Base-by-base conservation (phyloP, 805 yeast genomes). In the Kodamaea nitidulidarum region DNA sequence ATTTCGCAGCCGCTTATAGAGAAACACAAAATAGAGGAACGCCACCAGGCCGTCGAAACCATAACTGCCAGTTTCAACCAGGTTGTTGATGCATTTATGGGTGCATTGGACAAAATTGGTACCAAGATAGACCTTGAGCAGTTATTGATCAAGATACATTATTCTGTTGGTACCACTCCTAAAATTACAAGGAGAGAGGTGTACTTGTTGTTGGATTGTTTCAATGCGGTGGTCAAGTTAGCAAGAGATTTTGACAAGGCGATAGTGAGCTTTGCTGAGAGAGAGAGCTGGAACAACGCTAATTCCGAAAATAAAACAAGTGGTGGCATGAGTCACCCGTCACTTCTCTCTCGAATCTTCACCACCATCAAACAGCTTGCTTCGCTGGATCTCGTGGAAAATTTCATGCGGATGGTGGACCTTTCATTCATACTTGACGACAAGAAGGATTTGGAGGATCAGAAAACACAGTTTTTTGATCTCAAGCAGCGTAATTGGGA, bases 1-100 rank as follows among this genome's bases (percentile, higher is more conserved):
- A 61, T 90, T 0, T 68, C 78, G 1, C 67, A 72, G 43, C 98
- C 98, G 1, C 66, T 90, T 15, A 60, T 76, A 0, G 70, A 78
- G 31, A 63, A 68, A 21, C 67, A 61, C 1, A 61, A 62, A 7
- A 83, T 93, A 2, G 70, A 73, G 40, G 67, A 70, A n/a, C 70
- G 98, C 17, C 61, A 74, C 0, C 75, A 74, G 29, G 88, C 95
- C 0, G 71, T 68, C 7, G 60, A 47, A 3, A 63, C 58, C 36
- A 44, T 68, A 26, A 46, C 49, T 2, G 42, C 46, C 4, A 55
- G 45, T 4, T 67, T 54, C 39, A 56, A 53, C 39, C 70, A 66
- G 33, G 46, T 62, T 8, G 40, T 65, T 4, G 73, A 68, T 39
- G 45, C 63, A 0, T 51, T 68, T 37, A 56, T 50, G 40, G 44